Base-by-base conservation (phyloP, 2,329 filamentous ascomycete genomes). In the Dendrostoma leiphaemia region DNA sequence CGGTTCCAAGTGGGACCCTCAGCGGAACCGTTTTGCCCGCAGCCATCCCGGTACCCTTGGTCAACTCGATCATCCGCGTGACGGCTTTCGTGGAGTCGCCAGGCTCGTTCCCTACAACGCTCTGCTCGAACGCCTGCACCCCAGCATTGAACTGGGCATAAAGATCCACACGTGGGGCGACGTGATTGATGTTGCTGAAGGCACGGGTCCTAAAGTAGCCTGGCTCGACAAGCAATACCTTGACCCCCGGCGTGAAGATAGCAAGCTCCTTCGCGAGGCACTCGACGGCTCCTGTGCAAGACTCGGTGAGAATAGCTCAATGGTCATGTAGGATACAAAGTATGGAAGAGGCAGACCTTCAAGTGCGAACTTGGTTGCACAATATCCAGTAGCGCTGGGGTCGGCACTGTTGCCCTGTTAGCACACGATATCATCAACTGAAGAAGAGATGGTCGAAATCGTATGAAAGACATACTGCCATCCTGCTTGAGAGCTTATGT, bases 21-120 rank as follows among this genome's bases (percentile, higher is more conserved):
- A 84, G 60, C 3, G 81, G 81, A 2, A 70, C 28, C 0, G 40
- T 49, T 41, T 54, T 69, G 0, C 68, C 69, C 2, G 57, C 61
- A 1, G 59, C 67, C n/a, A 66, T 50, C 0, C 67, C 68, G 3
- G 76, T 78, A 13, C 80, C 73, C 12, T 77, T 70, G 1, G 78
- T 80, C 15, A 84, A 62, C 49, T 84, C 76, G 59, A 82, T 81
- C 68, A 82, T 80, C 0, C 72, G 72, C 21, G 72, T 67, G 1
- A 75, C 77, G 3, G 71, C 79, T 62, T 82, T 79, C 0, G 59
- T 58, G 3, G 79, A 74, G 55, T 83, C 79, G 3, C 80, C 79
- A 1, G 74, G 71, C 48, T 81, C 73, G 49, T 77, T 67, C 7
- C 53, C 48, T 8, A 53, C 19, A 19, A 53, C 8, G 8, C 46